Conservation (phyloP, 768 basidiomycete species). For the Pulveroboletus sp. region DNA sequence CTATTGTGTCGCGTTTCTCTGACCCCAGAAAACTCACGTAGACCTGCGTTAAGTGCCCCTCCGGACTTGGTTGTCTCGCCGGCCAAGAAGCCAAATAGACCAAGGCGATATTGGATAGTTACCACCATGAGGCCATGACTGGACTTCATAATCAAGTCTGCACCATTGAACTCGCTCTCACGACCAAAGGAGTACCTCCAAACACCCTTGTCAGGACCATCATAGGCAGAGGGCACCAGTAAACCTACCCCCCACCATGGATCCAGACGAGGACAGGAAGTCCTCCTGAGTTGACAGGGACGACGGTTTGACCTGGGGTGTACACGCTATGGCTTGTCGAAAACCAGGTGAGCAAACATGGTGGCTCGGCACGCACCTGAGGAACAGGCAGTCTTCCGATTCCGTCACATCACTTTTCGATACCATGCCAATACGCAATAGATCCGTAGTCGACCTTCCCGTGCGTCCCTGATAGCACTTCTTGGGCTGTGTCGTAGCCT, state of each 20-base stretch:
- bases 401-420: neutral
- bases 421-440: too few relatives aligned
- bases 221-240: neutral
- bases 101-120: conserved; percentile 9
- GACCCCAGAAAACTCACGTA: conserved; percentile 2
- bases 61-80: neutral
- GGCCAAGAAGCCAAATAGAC: conserved; percentile 6
- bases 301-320: neutral
- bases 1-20: neutral
- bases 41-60: conserved; percentile 2
- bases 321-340: neutral
- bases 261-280: conserved; percentile 9
- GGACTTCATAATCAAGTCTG: conserved; percentile 6
- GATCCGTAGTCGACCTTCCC: neutral
- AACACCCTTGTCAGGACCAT: neutral
- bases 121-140: conserved; percentile 4
- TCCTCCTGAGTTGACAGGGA: neutral
- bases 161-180: neutral
- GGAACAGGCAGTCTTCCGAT: conserved; percentile 8
- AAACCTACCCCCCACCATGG: conserved; percentile 4
- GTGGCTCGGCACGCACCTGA: neutral
- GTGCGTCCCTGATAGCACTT: neutral
- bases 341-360: neutral
- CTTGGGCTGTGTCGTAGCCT: neutral
- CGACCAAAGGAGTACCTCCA: neutral